Percentiles rank a stretch among this genome's conserved stretches.
phyloP scores from a whole-genome alignment of 495 filamentous ascomycete species.

The Aspergillus haitiensis region DNA sequence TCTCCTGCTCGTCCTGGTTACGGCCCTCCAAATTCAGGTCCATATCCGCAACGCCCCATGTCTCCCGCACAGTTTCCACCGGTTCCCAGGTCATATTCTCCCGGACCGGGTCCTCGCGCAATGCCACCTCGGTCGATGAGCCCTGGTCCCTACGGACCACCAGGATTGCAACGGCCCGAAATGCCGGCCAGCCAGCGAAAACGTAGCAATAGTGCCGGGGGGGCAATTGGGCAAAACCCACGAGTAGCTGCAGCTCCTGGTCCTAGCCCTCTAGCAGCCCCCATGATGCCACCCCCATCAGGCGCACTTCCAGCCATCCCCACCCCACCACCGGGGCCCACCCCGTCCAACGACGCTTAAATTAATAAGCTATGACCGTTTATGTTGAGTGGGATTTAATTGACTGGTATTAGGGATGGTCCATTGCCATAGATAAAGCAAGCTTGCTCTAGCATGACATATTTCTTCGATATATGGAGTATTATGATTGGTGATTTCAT shows the following conservation, averaged over 20 bases:
- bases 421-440: slow-evolving; percentile 14
- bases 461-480: slow-evolving; percentile 23
- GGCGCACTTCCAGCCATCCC: slow-evolving; percentile 36
- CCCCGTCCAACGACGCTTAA: slow-evolving; percentile 7
- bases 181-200: slow-evolving; percentile 44
- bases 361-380: background rate
- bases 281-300: slow-evolving; percentile 38
- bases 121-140: slow-evolving; percentile 51
- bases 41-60: slow-evolving; percentile 12
- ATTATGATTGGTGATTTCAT: background rate
- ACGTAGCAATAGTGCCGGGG: slow-evolving; percentile 54
- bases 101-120: slow-evolving; percentile 36
- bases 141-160: slow-evolving; percentile 50
- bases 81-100: slow-evolving; percentile 48
- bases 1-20: slow-evolving; percentile 31
- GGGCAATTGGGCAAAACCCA: slow-evolving; percentile 44
- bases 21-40: slow-evolving; percentile 10
- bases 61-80: slow-evolving; percentile 27
- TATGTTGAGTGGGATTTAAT: slow-evolving; percentile 5
- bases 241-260: slow-evolving; percentile 50
- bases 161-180: slow-evolving; percentile 46
- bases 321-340: slow-evolving; percentile 14
- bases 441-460: slow-evolving; percentile 20
- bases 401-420: slow-evolving; percentile 8
- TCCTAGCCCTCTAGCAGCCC: slow-evolving; percentile 55